phyloP scores from a whole-genome alignment of 108 stramenopile genomes.

The Skeletonema potamos region DNA sequence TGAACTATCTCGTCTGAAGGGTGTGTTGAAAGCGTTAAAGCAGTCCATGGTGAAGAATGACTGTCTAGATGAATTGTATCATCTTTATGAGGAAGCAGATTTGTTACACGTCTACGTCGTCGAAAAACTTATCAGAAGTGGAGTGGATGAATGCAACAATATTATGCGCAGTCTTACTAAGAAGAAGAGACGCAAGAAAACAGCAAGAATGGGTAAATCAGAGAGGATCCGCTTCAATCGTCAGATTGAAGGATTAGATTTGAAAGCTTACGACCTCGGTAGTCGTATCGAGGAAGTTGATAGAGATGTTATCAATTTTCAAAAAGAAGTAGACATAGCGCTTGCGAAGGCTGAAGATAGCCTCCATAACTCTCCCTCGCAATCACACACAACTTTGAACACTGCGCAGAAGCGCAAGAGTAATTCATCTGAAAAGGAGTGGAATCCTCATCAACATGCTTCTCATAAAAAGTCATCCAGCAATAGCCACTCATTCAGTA shows the following conservation, averaged over 20 bases:
- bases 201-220: not conserved
- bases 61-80: not conserved
- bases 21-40: not conserved
- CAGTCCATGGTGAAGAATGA: not conserved
- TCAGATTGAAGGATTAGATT: not conserved
- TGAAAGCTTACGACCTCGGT: not conserved
- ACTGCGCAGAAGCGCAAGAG: not conserved
- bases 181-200: not conserved
- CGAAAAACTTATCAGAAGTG: conserved; percentile 9
- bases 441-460: conserved; percentile 39
- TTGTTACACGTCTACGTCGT: conserved; percentile 10
- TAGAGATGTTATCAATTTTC: not conserved
- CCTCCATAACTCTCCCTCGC: not conserved
- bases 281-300: not conserved
- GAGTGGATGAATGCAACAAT: conserved; percentile 10
- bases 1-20: not conserved
- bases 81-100: not conserved
- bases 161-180: conserved; percentile 5
- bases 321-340: not conserved
- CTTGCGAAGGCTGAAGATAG: conserved; percentile 1
- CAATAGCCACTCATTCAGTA: not conserved
- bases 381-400: not conserved
- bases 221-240: not conserved
- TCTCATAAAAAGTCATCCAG: conserved; percentile 20
- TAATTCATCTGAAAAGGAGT: not conserved